A percentile compares a stretch with the other conserved stretches of the same genome.
These are phyloP conservation scores for Ceratonia siliqua DNA, from an alignment of 306 rosid species.

Conservation along the genomic window DNA sequence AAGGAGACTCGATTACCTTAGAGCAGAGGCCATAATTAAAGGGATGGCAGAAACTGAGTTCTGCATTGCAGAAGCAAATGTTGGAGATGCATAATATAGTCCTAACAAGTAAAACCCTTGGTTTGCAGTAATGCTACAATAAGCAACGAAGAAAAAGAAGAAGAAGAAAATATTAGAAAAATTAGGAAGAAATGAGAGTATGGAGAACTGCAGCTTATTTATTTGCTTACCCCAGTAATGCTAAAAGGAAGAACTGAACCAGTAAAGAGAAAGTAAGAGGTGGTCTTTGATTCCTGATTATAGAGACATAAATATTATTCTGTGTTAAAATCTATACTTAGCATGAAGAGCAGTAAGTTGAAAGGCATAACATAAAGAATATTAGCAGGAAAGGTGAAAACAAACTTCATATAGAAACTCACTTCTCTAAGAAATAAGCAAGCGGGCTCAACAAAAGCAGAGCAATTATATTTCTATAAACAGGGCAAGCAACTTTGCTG, in stretches of 20 bases:
- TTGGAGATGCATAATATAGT: slow-evolving; percentile 67
- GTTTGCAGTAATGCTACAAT: slow-evolving; percentile 66
- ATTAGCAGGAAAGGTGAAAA: neutral
- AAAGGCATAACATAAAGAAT: slow-evolving; percentile 15
- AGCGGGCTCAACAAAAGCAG: slow-evolving; percentile 56
- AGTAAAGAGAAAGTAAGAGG: slow-evolving; percentile 60
- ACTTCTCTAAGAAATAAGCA: slow-evolving; percentile 72
- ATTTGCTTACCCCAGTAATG: slow-evolving; percentile 63
- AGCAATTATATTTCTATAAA: slow-evolving; percentile 68
- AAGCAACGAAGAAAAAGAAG: neutral
- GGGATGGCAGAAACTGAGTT: slow-evolving; percentile 75
- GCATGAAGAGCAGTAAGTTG: slow-evolving; percentile 2
- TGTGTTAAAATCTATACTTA: neutral
- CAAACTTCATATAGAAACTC: slow-evolving; percentile 32
- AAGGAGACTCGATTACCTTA: slow-evolving; percentile 41
- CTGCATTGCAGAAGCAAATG: slow-evolving; percentile 83
- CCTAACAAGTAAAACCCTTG: slow-evolving; percentile 78
- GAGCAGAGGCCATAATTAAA: slow-evolving; percentile 60
- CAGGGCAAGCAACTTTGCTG: slow-evolving; percentile 67
- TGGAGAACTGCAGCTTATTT: slow-evolving; percentile 1
- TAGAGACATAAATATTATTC: neutral
- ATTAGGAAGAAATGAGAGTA: slow-evolving; percentile 9
- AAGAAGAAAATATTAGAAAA: slow-evolving; percentile 15
- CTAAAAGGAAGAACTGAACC: slow-evolving; percentile 69
- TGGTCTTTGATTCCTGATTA: slow-evolving; percentile 66